Conservation (phyloP, 306 rosid genomes). For the Inga oerstediana region DNA sequence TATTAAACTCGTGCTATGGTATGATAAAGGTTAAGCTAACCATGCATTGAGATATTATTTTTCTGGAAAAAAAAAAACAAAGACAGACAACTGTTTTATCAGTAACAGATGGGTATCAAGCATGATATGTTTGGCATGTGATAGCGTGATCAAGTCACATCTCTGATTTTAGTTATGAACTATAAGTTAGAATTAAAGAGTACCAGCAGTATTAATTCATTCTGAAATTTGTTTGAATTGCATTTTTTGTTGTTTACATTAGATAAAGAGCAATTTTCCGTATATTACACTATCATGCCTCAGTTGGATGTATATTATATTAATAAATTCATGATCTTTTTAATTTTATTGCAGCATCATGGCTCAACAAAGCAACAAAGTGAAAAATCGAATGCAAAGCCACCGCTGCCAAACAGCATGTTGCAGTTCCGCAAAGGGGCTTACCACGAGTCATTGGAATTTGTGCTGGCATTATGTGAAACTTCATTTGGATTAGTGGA, state of each 20-base stretch:
- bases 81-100: background rate
- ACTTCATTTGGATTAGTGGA: conserved; percentile 96
- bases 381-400: conserved; percentile 72
- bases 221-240: conserved; percentile 18
- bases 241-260: conserved; percentile 14
- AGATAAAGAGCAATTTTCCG: background rate
- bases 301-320: conserved; percentile 5
- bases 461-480: conserved; percentile 93
- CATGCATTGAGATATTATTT: background rate
- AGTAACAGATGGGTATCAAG: background rate
- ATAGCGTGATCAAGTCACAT: background rate
- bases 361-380: conserved; percentile 77
- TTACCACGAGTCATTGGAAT: conserved; percentile 85
- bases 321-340: conserved; percentile 14
- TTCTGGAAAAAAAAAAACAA: background rate
- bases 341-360: conserved; percentile 71
- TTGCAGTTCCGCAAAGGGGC: conserved; percentile 90
- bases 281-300: conserved; percentile 6
- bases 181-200: conserved; percentile 17
- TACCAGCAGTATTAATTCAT: conserved; percentile 19
- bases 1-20: background rate
- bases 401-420: conserved; percentile 75
- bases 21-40: background rate
- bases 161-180: conserved; percentile 14
- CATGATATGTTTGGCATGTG: conserved; percentile 21